phyloP scores from a whole-genome alignment of 2,329 filamentous ascomycete genomes.

The Periconia sp. region DNA sequence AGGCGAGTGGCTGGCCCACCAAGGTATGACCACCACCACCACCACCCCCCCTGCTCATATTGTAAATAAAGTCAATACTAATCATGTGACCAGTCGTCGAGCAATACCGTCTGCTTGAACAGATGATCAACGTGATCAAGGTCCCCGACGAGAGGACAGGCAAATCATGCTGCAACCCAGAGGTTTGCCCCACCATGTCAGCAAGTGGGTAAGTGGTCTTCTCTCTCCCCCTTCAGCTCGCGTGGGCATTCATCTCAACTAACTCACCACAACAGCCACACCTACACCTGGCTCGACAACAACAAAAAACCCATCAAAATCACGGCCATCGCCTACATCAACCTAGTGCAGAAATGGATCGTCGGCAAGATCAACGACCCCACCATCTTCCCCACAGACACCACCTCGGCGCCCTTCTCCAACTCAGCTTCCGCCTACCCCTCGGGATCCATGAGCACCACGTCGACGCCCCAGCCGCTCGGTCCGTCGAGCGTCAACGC shows the following conservation, averaged over 20 bases:
- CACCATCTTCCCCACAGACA: slow-evolving; percentile 86
- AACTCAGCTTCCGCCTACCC: slow-evolving; percentile 55
- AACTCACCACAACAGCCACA: slow-evolving; percentile 63
- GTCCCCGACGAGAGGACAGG: slow-evolving; percentile 78
- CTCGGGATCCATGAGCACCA: slow-evolving; percentile 54
- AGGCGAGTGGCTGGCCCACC: slow-evolving; percentile 94
- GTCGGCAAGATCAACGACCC: slow-evolving; percentile 91
- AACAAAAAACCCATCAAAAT: slow-evolving; percentile 87
- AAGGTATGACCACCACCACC: too few species aligned
- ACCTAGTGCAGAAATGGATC: slow-evolving; percentile 95
- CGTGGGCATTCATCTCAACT: slow-evolving; percentile 7
- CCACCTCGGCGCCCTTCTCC: slow-evolving; percentile 67
- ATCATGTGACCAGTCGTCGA: slow-evolving; percentile 70
- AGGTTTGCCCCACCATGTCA: slow-evolving; percentile 87
- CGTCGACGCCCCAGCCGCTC: slow-evolving; percentile 46
- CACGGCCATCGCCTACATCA: slow-evolving; percentile 90
- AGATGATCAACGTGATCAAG: slow-evolving; percentile 85
- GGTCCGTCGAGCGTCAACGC: slow-evolving; percentile 50
- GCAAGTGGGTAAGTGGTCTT: slow-evolving; percentile 73
- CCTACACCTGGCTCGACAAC: slow-evolving; percentile 94
- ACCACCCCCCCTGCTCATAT: slow-evolving; percentile 21
- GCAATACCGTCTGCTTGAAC: slow-evolving; percentile 85
- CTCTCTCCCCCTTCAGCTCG: slow-evolving; percentile 1
- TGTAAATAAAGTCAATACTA: slow-evolving; percentile 10
- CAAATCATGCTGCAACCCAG: slow-evolving; percentile 77